Base-by-base conservation (phyloP, 768 basidiomycete genomes). In the Kwoniella sp. region DNA sequence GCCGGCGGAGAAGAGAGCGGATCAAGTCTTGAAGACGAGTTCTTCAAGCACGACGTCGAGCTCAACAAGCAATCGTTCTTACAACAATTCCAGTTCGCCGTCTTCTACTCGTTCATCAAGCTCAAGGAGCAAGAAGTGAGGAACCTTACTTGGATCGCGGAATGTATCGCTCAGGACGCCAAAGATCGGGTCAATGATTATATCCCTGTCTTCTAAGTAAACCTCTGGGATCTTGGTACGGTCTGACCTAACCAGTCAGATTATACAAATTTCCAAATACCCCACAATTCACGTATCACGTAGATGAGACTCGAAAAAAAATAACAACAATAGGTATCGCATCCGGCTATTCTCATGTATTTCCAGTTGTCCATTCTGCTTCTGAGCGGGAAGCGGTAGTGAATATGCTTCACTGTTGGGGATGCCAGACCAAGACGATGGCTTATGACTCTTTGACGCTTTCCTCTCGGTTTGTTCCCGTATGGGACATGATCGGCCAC, bases 111-210 rank as follows among this genome's bases (percentile, higher is more conserved):
- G 77, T 97, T 94, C 79, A 86, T 96, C 72, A 83, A 83, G 72
- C 71, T 84, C 20, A 84, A 84, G 76, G 83, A 84, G 74, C 83
- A 84, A 73, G 83, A 84, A 71, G 81, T 83, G 13, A 66, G 83
- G 59, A 83, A 80, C 67, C 61, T 83, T 52, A 80, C 77, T 22
- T 83, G 83, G 82, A 93, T 96, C 82, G 92, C 93, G 60, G 95
- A 98, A 83, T 97, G 95, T 82, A 96, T 98, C 73, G 93, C 93
- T 9, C 95, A 97, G 84, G 89, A 95, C 82, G 93, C 93, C 50
- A 88, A 89, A 82, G 92, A 96, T 76, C 87, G 95, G 83, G 93
- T 98, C 83, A 88, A 92, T 78, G 92, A 95, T 82, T 93, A 89
- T 82, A 93, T 94, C 84, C 89, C 91, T 11, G 58, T 68, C 12